phyloP scores from a whole-genome alignment of 2,329 filamentous ascomycete species.

The Diplodia seriata region DNA sequence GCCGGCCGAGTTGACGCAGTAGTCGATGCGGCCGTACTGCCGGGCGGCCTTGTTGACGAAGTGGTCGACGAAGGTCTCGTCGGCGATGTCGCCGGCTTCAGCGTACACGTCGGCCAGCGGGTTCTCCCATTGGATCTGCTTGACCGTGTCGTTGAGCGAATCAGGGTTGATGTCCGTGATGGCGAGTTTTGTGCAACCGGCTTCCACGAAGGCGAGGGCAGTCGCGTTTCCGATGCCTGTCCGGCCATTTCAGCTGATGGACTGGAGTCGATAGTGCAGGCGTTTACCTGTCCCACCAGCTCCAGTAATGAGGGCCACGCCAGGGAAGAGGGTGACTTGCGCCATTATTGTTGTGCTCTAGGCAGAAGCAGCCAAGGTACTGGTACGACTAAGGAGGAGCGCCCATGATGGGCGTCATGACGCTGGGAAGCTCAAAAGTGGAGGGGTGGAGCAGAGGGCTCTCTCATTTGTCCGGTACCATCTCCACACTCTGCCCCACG shows the following conservation, averaged over 20 bases:
- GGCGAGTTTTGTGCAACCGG: slow-evolving; percentile 60
- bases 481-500: neutral
- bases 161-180: slow-evolving; percentile 60
- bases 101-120: slow-evolving; percentile 47
- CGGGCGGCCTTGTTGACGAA: slow-evolving; percentile 46
- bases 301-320: slow-evolving; percentile 45
- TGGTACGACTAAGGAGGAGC: neutral
- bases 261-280: neutral
- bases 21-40: slow-evolving; percentile 60
- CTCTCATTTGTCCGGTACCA: neutral
- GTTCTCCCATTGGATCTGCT: slow-evolving; percentile 45
- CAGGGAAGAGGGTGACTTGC: slow-evolving; percentile 35
- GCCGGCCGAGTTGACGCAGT: slow-evolving; percentile 63
- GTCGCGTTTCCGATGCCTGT: slow-evolving; percentile 64
- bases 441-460: slow-evolving; percentile 12
- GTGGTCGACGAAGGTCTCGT: slow-evolving; percentile 53
- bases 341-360: slow-evolving; percentile 1
- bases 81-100: slow-evolving; percentile 56
- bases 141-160: slow-evolving; percentile 49
- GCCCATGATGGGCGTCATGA: too few relatives aligned
- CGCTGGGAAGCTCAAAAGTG: slow-evolving; percentile 7
- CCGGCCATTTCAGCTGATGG: slow-evolving; percentile 20
- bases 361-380: neutral
- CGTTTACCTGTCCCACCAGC: slow-evolving; percentile 45
- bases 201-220: slow-evolving; percentile 57